Evolutionary conservation across 208 protist genomes (phyloP), one percentile per base, ranked within the genome.

Genomic region (Acanthamoeba royreba): DNA sequence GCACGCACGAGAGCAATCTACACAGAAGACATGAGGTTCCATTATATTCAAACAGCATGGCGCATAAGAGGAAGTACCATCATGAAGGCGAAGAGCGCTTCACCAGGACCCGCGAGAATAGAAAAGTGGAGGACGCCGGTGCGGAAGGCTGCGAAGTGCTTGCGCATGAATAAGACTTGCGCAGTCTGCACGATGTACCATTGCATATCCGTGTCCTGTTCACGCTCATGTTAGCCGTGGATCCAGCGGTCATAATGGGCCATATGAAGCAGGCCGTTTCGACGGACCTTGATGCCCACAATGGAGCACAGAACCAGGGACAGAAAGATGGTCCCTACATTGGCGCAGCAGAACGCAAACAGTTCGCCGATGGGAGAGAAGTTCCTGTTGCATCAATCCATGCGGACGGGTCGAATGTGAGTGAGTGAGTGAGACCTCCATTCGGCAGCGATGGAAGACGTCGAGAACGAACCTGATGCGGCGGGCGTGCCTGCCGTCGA

Each of bases 291-390:
- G 38, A 98, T 95, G 66, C 95, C 93, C 49, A 98, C 96, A 35
- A 98, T 96, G 94, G 98, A 95, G 43, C 98, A 95, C 89, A 98
- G 85, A 47, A 96, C 98, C 35, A 98, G 94, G 22, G 97, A 97
- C 92, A 98, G 97, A 93, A 98, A 98, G 83, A 98, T 94, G 83
- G 96, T 97, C 19, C 96, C 95, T 93, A 98, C 95, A 93, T 96
- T 97, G 47, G 95, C 96, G 89, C 97, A 98, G 25, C 97, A 95
- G 92, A 97, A 96, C 8, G 97, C 96, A 95, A 98, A 98, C 92
- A 98, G 97, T 93, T 98, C 97, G 47, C 97, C 97, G n/a, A 98
- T 96, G 81, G 96, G 96, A 33, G 97, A 98, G 42, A 96, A 96
- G 52, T 95, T 97, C 47, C 97, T 97, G 66, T 95, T 97, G 2